These are phyloP conservation scores for Eucalyptus melliodora DNA, from an alignment of 345 rosid species.

Conservation along the genomic window DNA sequence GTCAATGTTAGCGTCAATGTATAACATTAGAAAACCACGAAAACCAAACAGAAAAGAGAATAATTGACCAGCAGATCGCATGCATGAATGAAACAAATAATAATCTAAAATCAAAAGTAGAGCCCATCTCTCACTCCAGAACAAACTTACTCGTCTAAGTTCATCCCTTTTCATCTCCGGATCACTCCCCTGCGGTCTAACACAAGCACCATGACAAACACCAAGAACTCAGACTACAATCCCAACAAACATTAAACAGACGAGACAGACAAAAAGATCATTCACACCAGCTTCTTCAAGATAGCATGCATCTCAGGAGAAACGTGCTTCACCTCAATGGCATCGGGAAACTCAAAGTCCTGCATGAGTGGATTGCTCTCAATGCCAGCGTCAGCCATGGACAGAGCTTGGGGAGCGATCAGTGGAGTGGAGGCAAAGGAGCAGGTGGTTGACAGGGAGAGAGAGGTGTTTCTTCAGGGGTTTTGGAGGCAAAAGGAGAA, in stretches of 20 bases:
- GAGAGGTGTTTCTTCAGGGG: not conserved
- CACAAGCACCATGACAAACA: not conserved
- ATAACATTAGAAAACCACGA: not conserved
- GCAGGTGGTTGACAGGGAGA: not conserved
- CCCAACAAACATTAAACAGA: not conserved
- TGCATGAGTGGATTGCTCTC: constrained; percentile 51
- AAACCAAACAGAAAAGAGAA: not conserved
- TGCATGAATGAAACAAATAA: not conserved
- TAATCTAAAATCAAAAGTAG: not conserved
- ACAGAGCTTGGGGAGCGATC: not conserved
- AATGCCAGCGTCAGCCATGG: constrained; percentile 9
- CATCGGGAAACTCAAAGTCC: constrained; percentile 53
- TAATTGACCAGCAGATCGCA: not conserved
- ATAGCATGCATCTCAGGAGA: constrained; percentile 66
- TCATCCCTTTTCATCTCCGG: not conserved
- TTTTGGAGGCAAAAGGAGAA: constrained; percentile 1
- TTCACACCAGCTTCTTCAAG: constrained; percentile 47
- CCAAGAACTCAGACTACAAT: not conserved
- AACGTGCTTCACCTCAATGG: constrained; percentile 43
- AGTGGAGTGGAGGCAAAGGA: not conserved
- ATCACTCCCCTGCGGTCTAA: constrained; percentile 31
- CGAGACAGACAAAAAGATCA: not conserved
- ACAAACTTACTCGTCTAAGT: not conserved
- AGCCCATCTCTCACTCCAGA: not conserved
- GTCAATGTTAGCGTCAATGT: not conserved